These are phyloP conservation scores for Penicillium sp. DNA, from an alignment of 2,329 filamentous ascomycete species.

Conservation along the genomic window DNA sequence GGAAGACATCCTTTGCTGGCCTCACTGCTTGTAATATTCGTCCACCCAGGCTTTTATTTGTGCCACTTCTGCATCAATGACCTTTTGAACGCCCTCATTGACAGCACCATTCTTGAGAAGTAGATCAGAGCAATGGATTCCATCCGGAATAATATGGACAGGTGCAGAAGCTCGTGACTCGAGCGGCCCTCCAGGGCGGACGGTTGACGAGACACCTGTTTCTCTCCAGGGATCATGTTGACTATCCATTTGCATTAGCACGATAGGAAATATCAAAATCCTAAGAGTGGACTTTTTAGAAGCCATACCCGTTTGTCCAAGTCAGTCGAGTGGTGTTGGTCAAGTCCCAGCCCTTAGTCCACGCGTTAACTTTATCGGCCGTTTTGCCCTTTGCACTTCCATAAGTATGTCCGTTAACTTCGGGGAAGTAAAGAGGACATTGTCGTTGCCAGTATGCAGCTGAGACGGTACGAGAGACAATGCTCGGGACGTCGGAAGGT, in stretches of 20 bases:
- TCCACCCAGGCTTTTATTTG: conserved; percentile 56
- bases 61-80: conserved; percentile 51
- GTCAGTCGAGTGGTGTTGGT: conserved; percentile 54
- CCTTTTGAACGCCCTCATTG: conserved; percentile 49
- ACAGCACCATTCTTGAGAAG: conserved; percentile 45
- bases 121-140: conserved; percentile 58
- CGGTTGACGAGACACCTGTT: conserved; percentile 52
- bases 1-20: no score
- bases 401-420: conserved; percentile 50
- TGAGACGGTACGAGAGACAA: conserved; percentile 54
- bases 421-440: conserved; percentile 57
- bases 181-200: conserved; percentile 56
- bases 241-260: conserved; percentile 21
- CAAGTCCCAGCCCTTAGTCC: conserved; percentile 56
- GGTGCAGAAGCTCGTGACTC: conserved; percentile 48
- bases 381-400: conserved; percentile 49
- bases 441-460: conserved; percentile 55
- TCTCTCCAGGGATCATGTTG: conserved; percentile 61
- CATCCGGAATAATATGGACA: conserved; percentile 53
- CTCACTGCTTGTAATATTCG: conserved; percentile 39
- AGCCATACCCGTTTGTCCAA: conserved; percentile 53
- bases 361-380: conserved; percentile 50
- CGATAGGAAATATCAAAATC: neutral
- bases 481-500: conserved; percentile 43
- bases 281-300: neutral